These are phyloP conservation scores for Posidonia oceanica DNA, from an alignment of 116 monocot genomes.

Conservation along the genomic window DNA sequence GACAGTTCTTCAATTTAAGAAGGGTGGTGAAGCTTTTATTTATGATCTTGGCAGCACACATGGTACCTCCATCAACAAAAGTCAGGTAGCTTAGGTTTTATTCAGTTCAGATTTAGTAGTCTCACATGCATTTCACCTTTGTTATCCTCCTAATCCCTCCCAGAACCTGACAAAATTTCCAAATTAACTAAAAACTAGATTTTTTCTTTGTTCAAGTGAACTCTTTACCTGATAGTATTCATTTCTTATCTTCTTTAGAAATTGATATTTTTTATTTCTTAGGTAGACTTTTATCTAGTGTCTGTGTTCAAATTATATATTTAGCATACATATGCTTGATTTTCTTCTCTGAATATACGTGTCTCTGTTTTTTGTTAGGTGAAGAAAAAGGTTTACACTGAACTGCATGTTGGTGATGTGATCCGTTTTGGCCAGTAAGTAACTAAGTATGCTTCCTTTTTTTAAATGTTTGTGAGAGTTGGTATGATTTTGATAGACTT, in stretches of 20 bases:
- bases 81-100: conserved; percentile 32
- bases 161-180: no score
- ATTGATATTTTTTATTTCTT: no score
- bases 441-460: not conserved
- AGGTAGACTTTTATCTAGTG: no score
- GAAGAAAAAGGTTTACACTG: conserved; percentile 21
- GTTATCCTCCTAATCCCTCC: no score
- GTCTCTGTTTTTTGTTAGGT: conserved; percentile 5
- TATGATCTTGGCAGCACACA: conserved; percentile 95
- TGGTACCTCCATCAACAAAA: conserved; percentile 83
- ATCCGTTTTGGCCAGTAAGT: conserved; percentile 30
- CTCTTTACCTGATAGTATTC: no score
- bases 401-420: conserved; percentile 20
- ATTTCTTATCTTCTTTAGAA: no score
- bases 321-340: not conserved
- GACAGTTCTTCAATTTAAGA: conserved; percentile 83
- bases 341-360: not conserved
- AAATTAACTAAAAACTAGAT: no score
- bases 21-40: conserved; percentile 55
- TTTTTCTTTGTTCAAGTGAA: no score
- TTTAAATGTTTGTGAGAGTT: no score
- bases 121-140: no score
- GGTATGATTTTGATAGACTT: no score
- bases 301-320: not conserved
- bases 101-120: not conserved